Evolutionary conservation across 208 protist genomes (phyloP).

Genomic region (Trypanosoma cruzi): DNA sequence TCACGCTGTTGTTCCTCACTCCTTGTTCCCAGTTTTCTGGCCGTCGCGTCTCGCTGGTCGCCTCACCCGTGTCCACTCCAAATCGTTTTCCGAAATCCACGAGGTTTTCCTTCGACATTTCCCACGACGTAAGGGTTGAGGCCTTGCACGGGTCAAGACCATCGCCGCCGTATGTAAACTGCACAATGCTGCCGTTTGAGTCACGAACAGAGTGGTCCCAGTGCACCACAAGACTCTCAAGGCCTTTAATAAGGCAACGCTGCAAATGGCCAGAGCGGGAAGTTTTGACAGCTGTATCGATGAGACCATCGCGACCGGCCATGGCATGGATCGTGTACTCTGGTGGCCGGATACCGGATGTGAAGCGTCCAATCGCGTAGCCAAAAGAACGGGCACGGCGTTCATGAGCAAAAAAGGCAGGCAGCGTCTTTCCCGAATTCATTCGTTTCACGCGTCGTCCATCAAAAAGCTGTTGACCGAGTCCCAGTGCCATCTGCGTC

Average conservation of each 20-base stretch:
- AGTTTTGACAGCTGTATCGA: slow-evolving; percentile 99
- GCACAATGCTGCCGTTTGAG: slow-evolving; percentile 94
- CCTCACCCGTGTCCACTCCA: slow-evolving; percentile 44
- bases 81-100: slow-evolving; percentile 62
- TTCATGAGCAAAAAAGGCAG: slow-evolving; percentile 82
- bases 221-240: slow-evolving; percentile 94
- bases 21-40: neutral
- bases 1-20: neutral
- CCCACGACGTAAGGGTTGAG: slow-evolving; percentile 93
- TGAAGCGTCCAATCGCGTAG: slow-evolving; percentile 95
- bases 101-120: slow-evolving; percentile 89
- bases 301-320: slow-evolving; percentile 99
- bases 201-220: slow-evolving; percentile 97
- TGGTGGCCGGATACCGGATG: slow-evolving; percentile 99
- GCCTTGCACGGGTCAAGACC: slow-evolving; percentile 95
- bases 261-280: slow-evolving; percentile 98
- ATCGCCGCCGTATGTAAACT: slow-evolving; percentile 99
- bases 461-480: slow-evolving; percentile 99
- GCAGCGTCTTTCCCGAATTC: slow-evolving; percentile 98
- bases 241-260: slow-evolving; percentile 97
- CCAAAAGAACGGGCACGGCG: slow-evolving; percentile 83
- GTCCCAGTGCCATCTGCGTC: slow-evolving; percentile 96
- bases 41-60: neutral
- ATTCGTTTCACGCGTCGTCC: slow-evolving; percentile 97
- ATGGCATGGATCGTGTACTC: slow-evolving; percentile 99